These are phyloP conservation scores for Eucalyptus cloeziana DNA, from an alignment of 345 rosid species.

Conservation along the genomic window DNA sequence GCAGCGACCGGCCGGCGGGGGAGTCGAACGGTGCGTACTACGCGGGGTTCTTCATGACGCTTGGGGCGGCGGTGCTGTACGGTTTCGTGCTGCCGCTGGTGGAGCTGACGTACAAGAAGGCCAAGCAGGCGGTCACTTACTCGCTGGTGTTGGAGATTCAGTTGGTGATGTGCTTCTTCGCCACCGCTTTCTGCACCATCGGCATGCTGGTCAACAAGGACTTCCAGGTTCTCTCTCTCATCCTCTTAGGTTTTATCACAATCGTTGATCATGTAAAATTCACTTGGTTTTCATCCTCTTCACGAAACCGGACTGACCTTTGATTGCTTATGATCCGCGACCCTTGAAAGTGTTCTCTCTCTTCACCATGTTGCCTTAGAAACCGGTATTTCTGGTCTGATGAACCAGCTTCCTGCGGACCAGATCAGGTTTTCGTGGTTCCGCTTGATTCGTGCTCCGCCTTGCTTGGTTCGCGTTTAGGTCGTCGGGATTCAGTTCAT, in stretches of 20 bases:
- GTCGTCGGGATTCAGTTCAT: neutral
- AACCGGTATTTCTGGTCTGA: neutral
- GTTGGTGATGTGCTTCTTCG: neutral
- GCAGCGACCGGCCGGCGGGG: neutral
- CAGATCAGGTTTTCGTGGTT: neutral
- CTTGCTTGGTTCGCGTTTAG: neutral
- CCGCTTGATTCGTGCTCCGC: neutral
- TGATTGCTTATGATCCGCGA: neutral
- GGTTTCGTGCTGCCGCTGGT: neutral
- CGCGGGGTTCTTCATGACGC: neutral
- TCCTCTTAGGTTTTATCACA: neutral
- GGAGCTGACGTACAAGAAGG: neutral
- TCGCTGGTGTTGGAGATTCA: neutral
- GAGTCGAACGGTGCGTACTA: neutral
- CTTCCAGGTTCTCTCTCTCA: neutral
- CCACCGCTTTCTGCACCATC: neutral
- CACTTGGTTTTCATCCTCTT: neutral
- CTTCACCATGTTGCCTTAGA: neutral
- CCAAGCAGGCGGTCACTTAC: neutral
- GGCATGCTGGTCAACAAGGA: conserved; percentile 1
- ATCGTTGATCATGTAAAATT: neutral
- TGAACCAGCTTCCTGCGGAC: neutral
- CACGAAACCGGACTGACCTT: too few relatives aligned
- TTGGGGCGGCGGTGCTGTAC: neutral
- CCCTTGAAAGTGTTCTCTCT: neutral